These are phyloP conservation scores for Medakamo hakoo DNA, from an alignment of 139 green algal species.

Conservation along the genomic window DNA sequence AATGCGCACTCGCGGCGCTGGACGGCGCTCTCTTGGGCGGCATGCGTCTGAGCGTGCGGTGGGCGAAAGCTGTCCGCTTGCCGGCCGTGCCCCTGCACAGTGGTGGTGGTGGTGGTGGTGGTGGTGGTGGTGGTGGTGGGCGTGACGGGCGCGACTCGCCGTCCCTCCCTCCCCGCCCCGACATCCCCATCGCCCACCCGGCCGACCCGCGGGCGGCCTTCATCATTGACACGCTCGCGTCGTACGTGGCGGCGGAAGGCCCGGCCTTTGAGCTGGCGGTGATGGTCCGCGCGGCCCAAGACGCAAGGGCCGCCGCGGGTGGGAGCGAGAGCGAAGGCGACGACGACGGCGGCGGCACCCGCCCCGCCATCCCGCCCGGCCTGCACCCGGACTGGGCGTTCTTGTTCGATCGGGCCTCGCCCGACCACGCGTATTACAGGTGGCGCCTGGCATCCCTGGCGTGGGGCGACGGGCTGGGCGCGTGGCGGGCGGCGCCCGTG, in stretches of 20 bases:
- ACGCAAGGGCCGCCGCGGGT: too few species aligned
- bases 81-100: slow-evolving; percentile 56
- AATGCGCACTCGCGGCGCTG: slow-evolving; percentile 55
- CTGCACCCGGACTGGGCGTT: too few species aligned
- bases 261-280: slow-evolving; percentile 57
- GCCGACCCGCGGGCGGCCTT: slow-evolving; percentile 48
- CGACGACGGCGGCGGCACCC: too few species aligned
- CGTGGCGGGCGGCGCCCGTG: background rate
- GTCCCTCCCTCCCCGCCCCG: too few species aligned
- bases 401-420: too few species aligned
- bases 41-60: slow-evolving; percentile 70
- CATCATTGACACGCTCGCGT: slow-evolving; percentile 78
- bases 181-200: slow-evolving; percentile 48
- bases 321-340: too few species aligned
- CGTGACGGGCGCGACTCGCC: too few species aligned
- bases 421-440: too few species aligned
- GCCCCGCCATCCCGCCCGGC: too few species aligned
- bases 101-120: too few species aligned
- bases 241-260: slow-evolving; percentile 69
- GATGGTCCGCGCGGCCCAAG: too few species aligned
- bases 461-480: background rate
- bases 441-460: background rate
- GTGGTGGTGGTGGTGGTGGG: slow-evolving; percentile 3
- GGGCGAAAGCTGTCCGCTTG: slow-evolving; percentile 78
- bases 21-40: slow-evolving; percentile 62